Conservation (phyloP, 2,329 filamentous ascomycete genomes). For the Sordariomycetes sp. region DNA sequence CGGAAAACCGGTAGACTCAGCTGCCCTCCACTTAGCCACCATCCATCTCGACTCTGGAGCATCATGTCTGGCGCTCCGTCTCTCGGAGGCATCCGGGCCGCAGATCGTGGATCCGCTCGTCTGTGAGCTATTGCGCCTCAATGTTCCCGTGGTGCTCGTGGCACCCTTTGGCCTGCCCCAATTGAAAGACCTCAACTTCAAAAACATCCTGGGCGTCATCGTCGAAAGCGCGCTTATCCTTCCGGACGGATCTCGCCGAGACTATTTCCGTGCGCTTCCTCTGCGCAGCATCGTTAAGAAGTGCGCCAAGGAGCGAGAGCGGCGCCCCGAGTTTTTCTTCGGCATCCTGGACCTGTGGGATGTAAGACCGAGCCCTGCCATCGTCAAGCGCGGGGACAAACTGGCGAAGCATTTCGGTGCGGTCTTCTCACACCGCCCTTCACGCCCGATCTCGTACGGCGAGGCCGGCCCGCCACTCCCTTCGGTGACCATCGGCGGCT, state of each 20-base stretch:
- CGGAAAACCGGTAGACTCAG: constrained; percentile 1
- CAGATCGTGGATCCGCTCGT: constrained; percentile 1
- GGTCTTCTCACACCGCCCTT: constrained; percentile 18
- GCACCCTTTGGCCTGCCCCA: constrained; percentile 1
- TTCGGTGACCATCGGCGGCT: constrained; percentile 12
- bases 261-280: constrained; percentile 28
- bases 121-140: constrained; percentile 2
- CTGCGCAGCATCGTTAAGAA: constrained; percentile 19
- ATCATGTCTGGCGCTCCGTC: background rate
- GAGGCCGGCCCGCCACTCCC: constrained; percentile 2
- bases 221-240: constrained; percentile 30
- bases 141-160: constrained; percentile 3
- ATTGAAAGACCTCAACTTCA: background rate
- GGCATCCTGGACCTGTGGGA: constrained; percentile 25
- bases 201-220: constrained; percentile 22
- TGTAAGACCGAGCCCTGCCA: constrained; percentile 17
- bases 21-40: background rate
- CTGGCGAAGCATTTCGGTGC: constrained; percentile 23
- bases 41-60: constrained; percentile 4
- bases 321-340: constrained; percentile 22
- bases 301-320: constrained; percentile 17
- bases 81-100: background rate
- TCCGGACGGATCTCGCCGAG: constrained; percentile 24
- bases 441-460: constrained; percentile 4
- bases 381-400: constrained; percentile 23